These are phyloP conservation scores for Talaromyces funiculosus DNA, from an alignment of 2,329 filamentous ascomycete species.

Conservation along the genomic window DNA sequence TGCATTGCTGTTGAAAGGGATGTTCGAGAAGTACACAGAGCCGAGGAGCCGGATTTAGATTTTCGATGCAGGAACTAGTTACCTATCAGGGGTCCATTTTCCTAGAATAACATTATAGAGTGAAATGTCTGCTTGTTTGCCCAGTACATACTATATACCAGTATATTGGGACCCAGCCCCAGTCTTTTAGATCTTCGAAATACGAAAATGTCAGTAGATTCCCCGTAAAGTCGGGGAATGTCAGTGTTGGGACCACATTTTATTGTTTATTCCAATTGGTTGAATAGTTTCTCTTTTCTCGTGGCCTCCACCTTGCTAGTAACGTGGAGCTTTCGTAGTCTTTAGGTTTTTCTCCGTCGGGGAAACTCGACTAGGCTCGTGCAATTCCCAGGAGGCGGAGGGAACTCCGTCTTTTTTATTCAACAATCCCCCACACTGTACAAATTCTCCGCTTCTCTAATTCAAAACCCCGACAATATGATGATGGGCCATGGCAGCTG, in stretches of 20 bases:
- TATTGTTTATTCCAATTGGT: neutral
- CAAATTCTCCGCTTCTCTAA: neutral
- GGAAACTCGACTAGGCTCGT: neutral
- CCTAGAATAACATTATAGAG: neutral
- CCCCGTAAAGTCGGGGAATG: neutral
- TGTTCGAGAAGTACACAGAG: slow-evolving; percentile 13
- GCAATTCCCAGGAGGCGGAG: neutral
- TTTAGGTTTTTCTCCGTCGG: neutral
- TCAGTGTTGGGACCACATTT: neutral
- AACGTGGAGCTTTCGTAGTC: neutral
- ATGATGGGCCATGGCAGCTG: neutral
- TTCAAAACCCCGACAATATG: neutral
- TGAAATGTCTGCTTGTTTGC: neutral
- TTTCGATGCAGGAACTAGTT: too few species aligned
- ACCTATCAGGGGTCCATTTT: neutral
- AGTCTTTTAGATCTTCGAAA: neutral
- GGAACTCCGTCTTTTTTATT: neutral
- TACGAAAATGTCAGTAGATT: neutral
- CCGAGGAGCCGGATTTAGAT: too few species aligned
- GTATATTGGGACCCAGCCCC: neutral
- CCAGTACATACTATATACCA: neutral
- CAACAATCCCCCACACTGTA: neutral
- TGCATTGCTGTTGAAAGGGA: slow-evolving; percentile 19
- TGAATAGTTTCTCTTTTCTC: neutral
- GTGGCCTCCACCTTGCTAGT: neutral